Evolutionary conservation across 345 rosid genomes (phyloP).

Genomic region (Gossypioides kirkii): DNA sequence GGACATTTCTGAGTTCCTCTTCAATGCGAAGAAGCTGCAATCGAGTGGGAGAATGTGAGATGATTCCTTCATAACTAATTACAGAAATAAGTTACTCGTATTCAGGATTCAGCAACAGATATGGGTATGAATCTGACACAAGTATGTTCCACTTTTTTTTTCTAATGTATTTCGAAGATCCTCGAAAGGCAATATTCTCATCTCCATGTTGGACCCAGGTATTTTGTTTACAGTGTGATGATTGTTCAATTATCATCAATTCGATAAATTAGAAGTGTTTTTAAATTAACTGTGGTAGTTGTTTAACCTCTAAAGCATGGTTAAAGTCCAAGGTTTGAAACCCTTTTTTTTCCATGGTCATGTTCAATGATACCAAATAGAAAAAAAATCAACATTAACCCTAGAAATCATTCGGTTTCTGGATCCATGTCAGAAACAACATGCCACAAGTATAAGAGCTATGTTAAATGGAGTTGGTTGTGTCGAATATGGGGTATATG

Average conservation of each 20-base stretch:
- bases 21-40: constrained; percentile 96
- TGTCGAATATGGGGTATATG: not conserved
- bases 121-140: not conserved
- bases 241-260: not conserved
- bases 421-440: not conserved
- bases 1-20: constrained; percentile 87
- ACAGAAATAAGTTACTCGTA: not conserved
- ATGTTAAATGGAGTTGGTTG: not conserved
- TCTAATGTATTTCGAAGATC: not conserved
- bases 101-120: not conserved
- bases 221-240: not conserved
- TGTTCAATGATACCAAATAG: not conserved
- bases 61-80: not conserved
- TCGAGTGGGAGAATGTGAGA: constrained; percentile 8
- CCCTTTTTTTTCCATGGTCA: not conserved
- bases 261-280: not conserved
- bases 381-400: not conserved
- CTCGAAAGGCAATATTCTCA: not conserved
- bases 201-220: not conserved
- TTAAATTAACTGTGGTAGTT: not conserved
- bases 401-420: not conserved
- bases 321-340: not conserved
- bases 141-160: not conserved
- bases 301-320: not conserved
- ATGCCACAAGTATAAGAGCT: not conserved